Evolutionary conservation across 352 stramenopile genomes (phyloP).

Genomic region (Globisporangium recalcitrans): DNA sequence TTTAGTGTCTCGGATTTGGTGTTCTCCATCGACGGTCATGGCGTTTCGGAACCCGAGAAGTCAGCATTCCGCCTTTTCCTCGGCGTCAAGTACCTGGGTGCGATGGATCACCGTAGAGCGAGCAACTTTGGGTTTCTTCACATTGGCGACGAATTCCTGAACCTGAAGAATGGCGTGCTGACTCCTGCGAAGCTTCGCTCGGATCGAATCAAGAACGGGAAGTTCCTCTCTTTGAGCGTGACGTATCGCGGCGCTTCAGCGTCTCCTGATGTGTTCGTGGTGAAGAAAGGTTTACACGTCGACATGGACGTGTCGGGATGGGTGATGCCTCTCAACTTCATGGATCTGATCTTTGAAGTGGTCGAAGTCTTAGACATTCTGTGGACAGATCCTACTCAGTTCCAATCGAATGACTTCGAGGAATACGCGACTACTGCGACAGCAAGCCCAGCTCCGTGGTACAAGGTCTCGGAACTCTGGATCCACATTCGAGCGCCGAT

Average conservation of each 20-base stretch:
- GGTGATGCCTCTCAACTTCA: conserved; percentile 70
- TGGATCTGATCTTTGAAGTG: conserved; percentile 68
- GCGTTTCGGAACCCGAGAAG: conserved; percentile 53
- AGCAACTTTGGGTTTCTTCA: conserved; percentile 75
- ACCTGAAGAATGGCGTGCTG: conserved; percentile 68
- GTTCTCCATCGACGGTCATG: conserved; percentile 61
- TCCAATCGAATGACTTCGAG: conserved; percentile 10
- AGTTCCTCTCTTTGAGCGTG: conserved; percentile 53
- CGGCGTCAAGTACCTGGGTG: conserved; percentile 50
- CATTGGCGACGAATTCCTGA: conserved; percentile 80
- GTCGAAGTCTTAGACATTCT: conserved; percentile 67
- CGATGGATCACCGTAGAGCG: conserved; percentile 62
- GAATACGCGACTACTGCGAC: conserved; percentile 2
- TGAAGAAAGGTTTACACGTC: conserved; percentile 50
- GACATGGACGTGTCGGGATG: conserved; percentile 73
- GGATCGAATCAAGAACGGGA: conserved; percentile 49
- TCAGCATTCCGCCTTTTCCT: conserved; percentile 61
- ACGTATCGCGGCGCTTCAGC: conserved; percentile 56
- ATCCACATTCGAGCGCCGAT: conserved; percentile 77
- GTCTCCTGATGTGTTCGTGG: conserved; percentile 42
- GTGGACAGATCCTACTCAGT: conserved; percentile 32
- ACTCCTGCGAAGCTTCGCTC: conserved; percentile 63
- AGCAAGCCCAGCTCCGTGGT: conserved; percentile 29
- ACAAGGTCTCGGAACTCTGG: conserved; percentile 56
- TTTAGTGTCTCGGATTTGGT: conserved; percentile 55